Base-by-base conservation (phyloP, 1,284 basidiomycete species). In the Ceratobasidium sp. region DNA sequence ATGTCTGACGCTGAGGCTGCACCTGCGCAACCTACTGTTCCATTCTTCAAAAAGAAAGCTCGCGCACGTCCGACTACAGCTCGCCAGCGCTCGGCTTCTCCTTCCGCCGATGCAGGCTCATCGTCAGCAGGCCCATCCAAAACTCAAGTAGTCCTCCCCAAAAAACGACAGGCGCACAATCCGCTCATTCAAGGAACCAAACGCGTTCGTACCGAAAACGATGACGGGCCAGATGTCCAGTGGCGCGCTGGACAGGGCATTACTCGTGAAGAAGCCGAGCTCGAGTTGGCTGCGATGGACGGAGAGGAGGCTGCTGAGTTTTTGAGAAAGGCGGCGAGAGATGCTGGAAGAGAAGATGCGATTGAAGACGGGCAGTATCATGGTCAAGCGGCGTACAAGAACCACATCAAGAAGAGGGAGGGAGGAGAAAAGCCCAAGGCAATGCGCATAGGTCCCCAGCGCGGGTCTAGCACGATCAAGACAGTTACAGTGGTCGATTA, bases 401-500 rank as follows among this genome's bases (percentile, higher is more conserved):
- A 86, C 72, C 95, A 95, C 78, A 83, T 97, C 77, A 90, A 91
- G 83, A 92, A 92, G 81, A 90, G 85, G 78, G 86, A 89, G 76
- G 92, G 81, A 58, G 81, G 83, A 59, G 78, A 93, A 77, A 81
- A 92, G 14, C 93, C 94, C 26, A 93, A 93, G 80, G 92, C 94
- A 55, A 94, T 96, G 91, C 88, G 93, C 58, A 87, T 93, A 5
- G 95, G 94, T 0, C 95, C 95, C 52, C 93, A 96, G 79, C 83
- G 92, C 71, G 84, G 84, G 73, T 88, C 88, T 8, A 91, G 84
- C 78, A 98, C 97, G 73, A 96, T 99, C 76, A 88, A 95, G 72
- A 96, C 93, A 1, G 96, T 98, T 69, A 98, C 97, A 0, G 90
- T 98, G 72, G 87, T 95, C 61, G 97, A 99, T 84, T 99, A 98